A percentile compares a stretch with the other conserved stretches of the same genome.
Conservation (phyloP, 2,329 filamentous ascomycete species). For the Sclerotinia subarctica region DNA sequence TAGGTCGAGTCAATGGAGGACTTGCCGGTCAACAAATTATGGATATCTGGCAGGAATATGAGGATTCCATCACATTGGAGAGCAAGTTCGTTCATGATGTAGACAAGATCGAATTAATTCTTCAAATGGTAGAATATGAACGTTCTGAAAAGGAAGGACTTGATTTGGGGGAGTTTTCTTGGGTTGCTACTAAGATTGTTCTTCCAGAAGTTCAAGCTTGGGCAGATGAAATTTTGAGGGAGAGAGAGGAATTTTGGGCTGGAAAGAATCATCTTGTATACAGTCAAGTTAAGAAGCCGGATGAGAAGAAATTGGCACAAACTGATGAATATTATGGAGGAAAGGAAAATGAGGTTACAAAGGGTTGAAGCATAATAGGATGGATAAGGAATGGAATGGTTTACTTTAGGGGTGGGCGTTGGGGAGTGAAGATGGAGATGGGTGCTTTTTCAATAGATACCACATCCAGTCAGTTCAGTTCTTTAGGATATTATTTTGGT, state of each 20-base stretch:
- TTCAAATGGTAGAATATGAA: conserved; percentile 98
- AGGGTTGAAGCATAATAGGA: not conserved
- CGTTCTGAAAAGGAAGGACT: conserved; percentile 55
- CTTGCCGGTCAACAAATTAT: conserved; percentile 66
- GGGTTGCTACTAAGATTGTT: conserved; percentile 69
- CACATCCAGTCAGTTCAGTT: no score
- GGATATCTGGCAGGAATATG: conserved; percentile 91
- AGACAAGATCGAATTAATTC: conserved; percentile 91
- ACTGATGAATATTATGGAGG: conserved; percentile 26
- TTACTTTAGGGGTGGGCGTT: no score
- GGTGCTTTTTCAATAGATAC: no score
- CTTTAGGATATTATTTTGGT: no score
- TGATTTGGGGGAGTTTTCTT: conserved; percentile 83
- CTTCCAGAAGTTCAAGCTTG: conserved; percentile 77
- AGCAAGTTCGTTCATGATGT: conserved; percentile 92
- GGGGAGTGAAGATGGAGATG: no score
- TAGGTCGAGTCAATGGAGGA: conserved; percentile 74
- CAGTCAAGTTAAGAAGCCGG: not conserved
- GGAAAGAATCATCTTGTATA: conserved; percentile 25
- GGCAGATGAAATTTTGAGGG: conserved; percentile 71
- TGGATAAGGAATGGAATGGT: not conserved
- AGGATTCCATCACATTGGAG: conserved; percentile 79
- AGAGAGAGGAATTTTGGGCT: conserved; percentile 74
- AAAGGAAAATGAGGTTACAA: not conserved
- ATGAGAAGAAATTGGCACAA: conserved; percentile 8